Conservation (phyloP, 345 rosid genomes). For the Arabidopsis suecica region DNA sequence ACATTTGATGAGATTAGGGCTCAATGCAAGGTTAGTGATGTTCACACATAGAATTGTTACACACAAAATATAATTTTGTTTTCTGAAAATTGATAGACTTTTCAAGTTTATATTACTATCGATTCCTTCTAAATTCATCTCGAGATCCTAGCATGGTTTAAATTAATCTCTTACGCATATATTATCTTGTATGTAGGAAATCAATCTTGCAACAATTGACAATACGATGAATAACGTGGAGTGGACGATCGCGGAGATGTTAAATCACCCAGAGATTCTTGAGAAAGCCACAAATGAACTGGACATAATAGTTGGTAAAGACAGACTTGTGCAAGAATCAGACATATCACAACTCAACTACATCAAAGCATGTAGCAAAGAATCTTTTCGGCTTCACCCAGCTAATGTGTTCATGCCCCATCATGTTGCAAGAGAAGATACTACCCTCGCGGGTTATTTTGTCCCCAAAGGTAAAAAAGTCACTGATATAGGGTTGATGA, state of each 20-base stretch:
- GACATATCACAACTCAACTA: conserved; percentile 44
- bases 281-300: conserved; percentile 38
- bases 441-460: conserved; percentile 44
- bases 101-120: no score
- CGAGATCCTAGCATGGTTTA: not conserved
- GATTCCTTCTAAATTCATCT: no score
- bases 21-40: conserved; percentile 30
- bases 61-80: not conserved
- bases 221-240: conserved; percentile 45
- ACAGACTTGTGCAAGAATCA: conserved; percentile 46
- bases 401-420: conserved; percentile 38
- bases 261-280: conserved; percentile 43
- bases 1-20: conserved; percentile 31
- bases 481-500: not conserved
- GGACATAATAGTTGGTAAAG: conserved; percentile 45
- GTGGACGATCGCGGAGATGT: conserved; percentile 50
- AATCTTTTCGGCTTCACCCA: conserved; percentile 45
- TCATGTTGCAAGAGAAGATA: conserved; percentile 44
- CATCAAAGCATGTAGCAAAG: conserved; percentile 43
- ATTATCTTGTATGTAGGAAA: conserved; percentile 2
- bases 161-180: not conserved
- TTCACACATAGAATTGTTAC: not conserved
- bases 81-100: no score
- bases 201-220: conserved; percentile 28
- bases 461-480: conserved; percentile 41